phyloP scores from a whole-genome alignment of 495 filamentous ascomycete species.

The Tetracladium setigerum region DNA sequence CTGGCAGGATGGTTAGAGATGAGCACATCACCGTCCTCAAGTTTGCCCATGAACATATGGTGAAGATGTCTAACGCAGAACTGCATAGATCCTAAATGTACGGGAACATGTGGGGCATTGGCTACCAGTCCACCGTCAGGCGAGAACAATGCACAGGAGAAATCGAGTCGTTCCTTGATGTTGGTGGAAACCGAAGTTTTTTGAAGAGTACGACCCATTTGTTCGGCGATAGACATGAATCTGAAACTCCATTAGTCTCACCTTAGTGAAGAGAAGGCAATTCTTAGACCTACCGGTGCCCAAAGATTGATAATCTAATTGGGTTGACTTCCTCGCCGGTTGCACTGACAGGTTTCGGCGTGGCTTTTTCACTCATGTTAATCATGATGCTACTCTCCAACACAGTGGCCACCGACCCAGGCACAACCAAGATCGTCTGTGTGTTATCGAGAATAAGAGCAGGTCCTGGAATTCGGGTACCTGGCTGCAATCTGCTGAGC shows the following conservation, averaged over 20 bases:
- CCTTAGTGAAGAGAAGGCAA: no score
- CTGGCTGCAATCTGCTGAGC: constrained; percentile 5
- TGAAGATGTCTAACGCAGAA: constrained; percentile 21
- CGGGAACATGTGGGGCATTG: constrained; percentile 27
- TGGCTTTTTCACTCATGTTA: no score
- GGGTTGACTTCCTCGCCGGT: constrained; percentile 14
- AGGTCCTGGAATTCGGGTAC: constrained; percentile 12
- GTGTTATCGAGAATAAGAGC: constrained; percentile 21
- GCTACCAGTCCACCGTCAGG: constrained; percentile 34
- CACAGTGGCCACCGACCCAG: constrained; percentile 14
- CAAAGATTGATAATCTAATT: constrained; percentile 24
- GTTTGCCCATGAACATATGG: constrained; percentile 5
- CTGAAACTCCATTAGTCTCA: background rate
- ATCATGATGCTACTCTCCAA: background rate
- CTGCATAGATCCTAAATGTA: constrained; percentile 23
- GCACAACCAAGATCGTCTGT: constrained; percentile 20
- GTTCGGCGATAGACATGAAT: constrained; percentile 37
- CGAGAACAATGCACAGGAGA: constrained; percentile 34
- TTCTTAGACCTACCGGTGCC: constrained; percentile 9
- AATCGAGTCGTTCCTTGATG: constrained; percentile 38
- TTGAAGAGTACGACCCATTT: constrained; percentile 37
- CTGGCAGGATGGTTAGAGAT: constrained; percentile 20
- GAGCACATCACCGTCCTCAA: constrained; percentile 20
- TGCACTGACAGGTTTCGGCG: no score
- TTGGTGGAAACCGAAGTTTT: constrained; percentile 34